Evolutionary conservation across 2,329 filamentous ascomycete genomes (phyloP), one percentile per base, ranked within the genome.

Genomic region (Epichloe typhina): DNA sequence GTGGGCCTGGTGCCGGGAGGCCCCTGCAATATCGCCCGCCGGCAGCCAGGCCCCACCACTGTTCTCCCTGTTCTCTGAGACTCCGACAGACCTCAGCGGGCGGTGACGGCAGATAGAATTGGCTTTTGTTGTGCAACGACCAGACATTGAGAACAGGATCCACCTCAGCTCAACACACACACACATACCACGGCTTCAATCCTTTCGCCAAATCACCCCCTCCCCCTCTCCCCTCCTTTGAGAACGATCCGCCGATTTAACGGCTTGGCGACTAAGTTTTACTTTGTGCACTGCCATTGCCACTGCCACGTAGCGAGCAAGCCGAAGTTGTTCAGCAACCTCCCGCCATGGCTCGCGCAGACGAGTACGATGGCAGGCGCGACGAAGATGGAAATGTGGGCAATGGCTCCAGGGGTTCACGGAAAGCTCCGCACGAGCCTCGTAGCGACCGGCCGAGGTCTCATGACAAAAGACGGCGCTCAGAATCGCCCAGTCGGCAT

Each of bases 381-480:
- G 39, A 49, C 37, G 36, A 52, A 11, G 43, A 50, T 41, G 37
- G 41, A 13, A 53, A 49, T 26, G 51, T 56, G 7, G 53, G 59
- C 13, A 53, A 57, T 15, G 52, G 58, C 23, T 50, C 56, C 54
- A 47, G 50, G 49, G 21, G 53, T 54, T 52, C 57, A 57, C 53
- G 47, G 47, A 50, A 53, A 47, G 36, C 43, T 47, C 59, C 58
- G 31, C 58, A 60, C 38, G 55, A 53, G 13, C 54, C 57, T 46
- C 57, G 55, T 48, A 57, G 55, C 52, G 58, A 62, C 44, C 60
- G 65, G 42, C 58, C 55, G 9, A 55, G 58, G 52, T 62, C 60
- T 42, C 62, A 60, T 55, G 61, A 65, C 21, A 58, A 62, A 46
- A 58, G 62, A 47, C 58, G 62, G 50, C 61, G 65, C 8, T 67